Evolutionary conservation across 2,329 filamentous ascomycete species (phyloP).

Genomic region (Apiospora marii): DNA sequence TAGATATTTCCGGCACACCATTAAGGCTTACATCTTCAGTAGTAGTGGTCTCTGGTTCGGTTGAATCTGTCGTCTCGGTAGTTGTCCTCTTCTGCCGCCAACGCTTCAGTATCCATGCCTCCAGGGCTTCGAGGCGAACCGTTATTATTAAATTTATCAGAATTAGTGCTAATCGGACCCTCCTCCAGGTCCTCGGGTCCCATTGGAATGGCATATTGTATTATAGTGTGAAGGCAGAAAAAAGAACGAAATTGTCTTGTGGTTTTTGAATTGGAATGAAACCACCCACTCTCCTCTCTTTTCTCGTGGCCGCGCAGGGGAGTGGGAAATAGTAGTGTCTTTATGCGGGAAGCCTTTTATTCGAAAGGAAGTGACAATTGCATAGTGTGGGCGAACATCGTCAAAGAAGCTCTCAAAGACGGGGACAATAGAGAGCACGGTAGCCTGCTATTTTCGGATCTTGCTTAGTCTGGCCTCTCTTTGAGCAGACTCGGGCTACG

Average conservation of each 20-base stretch:
- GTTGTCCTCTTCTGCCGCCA: background rate
- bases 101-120: background rate
- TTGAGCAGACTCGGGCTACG: background rate
- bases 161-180: background rate
- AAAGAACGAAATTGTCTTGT: background rate
- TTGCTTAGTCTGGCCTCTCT: background rate
- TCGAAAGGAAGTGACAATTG: background rate
- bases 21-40: background rate
- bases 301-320: background rate
- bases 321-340: background rate
- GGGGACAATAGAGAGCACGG: background rate
- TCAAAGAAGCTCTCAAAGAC: background rate
- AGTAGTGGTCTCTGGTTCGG: background rate
- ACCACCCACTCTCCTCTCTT: background rate
- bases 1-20: background rate
- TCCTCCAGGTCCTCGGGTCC: slow-evolving; percentile 6
- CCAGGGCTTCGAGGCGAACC: background rate
- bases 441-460: background rate
- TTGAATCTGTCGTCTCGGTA: background rate
- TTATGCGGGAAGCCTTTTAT: background rate
- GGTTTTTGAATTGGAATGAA: background rate
- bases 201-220: slow-evolving; percentile 3
- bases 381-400: background rate
- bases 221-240: background rate
- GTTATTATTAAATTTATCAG: background rate